A percentile compares a stretch with the other conserved stretches of the same genome.
phyloP scores from a whole-genome alignment of 148 eudicot genomes.

The Silene conica region DNA sequence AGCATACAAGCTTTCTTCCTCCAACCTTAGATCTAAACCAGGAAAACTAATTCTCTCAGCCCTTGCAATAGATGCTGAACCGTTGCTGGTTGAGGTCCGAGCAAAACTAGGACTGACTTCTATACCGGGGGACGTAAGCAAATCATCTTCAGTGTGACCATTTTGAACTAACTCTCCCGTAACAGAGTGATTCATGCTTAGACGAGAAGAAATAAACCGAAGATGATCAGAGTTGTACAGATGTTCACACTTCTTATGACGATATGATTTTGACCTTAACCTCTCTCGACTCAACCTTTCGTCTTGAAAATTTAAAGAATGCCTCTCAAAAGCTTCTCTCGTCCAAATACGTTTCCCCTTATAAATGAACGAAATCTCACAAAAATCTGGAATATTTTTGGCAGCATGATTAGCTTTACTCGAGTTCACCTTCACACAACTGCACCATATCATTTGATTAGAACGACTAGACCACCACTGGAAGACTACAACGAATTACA shows the following conservation, averaged over 20 bases:
- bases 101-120: background rate
- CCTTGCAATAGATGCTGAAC: conserved; percentile 29
- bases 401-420: conserved; percentile 51
- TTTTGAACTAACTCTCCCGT: conserved; percentile 7
- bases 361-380: conserved; percentile 65
- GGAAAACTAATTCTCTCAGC: conserved; percentile 31
- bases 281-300: conserved; percentile 16
- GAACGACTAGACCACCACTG: background rate
- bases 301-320: conserved; percentile 11
- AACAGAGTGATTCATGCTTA: conserved; percentile 18
- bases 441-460: conserved; percentile 26
- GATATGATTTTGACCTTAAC: conserved; percentile 38
- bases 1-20: conserved; percentile 38
- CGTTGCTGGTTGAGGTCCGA: conserved; percentile 20
- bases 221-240: conserved; percentile 21
- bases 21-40: conserved; percentile 31
- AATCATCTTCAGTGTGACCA: conserved; percentile 25
- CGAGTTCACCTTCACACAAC: conserved; percentile 53
- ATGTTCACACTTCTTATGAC: conserved; percentile 24
- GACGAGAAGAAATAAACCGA: conserved; percentile 32
- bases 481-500: background rate
- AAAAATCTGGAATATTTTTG: conserved; percentile 61
- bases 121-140: conserved; percentile 17
- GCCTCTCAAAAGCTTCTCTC: conserved; percentile 44
- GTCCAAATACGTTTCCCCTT: conserved; percentile 72